A percentile compares a stretch with the other conserved stretches of the same genome.
phyloP scores from a whole-genome alignment of 768 basidiomycete species.

The Leucosporidium scottii region DNA sequence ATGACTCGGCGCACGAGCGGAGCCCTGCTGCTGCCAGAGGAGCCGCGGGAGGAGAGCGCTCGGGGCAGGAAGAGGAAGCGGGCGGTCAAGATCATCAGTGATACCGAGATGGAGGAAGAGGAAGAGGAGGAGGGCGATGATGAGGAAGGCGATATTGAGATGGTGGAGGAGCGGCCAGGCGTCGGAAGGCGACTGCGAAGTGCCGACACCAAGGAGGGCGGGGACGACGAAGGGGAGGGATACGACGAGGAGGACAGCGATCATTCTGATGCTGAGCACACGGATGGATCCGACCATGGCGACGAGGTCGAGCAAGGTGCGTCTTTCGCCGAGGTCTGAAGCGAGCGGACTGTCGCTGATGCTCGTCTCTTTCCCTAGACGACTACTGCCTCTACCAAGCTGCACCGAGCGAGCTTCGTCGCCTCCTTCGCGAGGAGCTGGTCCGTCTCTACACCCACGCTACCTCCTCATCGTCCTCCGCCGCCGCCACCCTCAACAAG shows the following conservation, averaged over 20 bases:
- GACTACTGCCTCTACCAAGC: slow-evolving; percentile 7
- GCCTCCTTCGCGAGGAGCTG: slow-evolving; percentile 14
- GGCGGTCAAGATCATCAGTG: background rate
- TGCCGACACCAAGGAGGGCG: background rate
- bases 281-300: no score
- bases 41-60: background rate
- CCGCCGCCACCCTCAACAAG: slow-evolving; percentile 8
- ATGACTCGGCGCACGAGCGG: slow-evolving; percentile 18
- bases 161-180: background rate
- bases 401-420: slow-evolving; percentile 6
- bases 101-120: background rate
- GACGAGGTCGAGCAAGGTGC: no score
- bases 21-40: background rate
- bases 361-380: background rate
- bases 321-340: no score
- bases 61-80: background rate
- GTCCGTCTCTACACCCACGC: slow-evolving; percentile 11
- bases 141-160: slow-evolving; percentile 6
- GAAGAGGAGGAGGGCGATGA: background rate
- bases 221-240: background rate
- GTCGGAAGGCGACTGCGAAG: no score
- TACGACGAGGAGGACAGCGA: background rate
- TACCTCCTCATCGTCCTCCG: background rate
- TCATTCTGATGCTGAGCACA: background rate
- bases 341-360: background rate